Percentiles rank a stretch among this genome's conserved stretches.
Conservation (phyloP, 164 flowering plant genomes). For the Vitis amurensis region DNA sequence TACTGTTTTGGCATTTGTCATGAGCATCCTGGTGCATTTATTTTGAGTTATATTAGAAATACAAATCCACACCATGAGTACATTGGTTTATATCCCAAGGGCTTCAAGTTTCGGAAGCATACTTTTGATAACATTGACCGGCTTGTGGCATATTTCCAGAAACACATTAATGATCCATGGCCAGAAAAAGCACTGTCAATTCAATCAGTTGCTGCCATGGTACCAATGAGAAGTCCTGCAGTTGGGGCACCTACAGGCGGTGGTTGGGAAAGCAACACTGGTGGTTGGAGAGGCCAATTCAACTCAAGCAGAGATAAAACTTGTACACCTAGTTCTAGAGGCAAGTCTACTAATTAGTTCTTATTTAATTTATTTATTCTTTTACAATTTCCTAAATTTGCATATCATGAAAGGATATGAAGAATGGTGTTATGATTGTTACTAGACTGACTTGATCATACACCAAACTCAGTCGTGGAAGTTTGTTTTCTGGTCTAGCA, state of each 20-base stretch:
- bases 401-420: background rate
- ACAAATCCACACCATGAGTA: slow-evolving; percentile 94
- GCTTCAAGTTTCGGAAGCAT: slow-evolving; percentile 76
- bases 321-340: slow-evolving; percentile 60
- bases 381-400: no score
- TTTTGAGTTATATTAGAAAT: slow-evolving; percentile 78
- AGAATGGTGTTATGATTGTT: no score
- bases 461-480: no score
- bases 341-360: background rate
- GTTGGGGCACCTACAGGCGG: slow-evolving; percentile 39
- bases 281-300: slow-evolving; percentile 61
- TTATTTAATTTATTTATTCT: no score
- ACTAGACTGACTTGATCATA: no score
- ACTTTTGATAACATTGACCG: slow-evolving; percentile 89
- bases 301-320: slow-evolving; percentile 56
- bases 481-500: no score
- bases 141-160: slow-evolving; percentile 89
- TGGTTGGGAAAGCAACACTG: slow-evolving; percentile 58
- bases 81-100: slow-evolving; percentile 85
- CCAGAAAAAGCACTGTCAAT: slow-evolving; percentile 64
- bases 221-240: slow-evolving; percentile 90
- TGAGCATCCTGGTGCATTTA: slow-evolving; percentile 94
- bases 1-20: slow-evolving; percentile 90
- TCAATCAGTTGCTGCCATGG: slow-evolving; percentile 90
- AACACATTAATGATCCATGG: slow-evolving; percentile 76